phyloP scores from a whole-genome alignment of 2,329 filamentous ascomycete genomes.

The Fusarium multiceps region DNA sequence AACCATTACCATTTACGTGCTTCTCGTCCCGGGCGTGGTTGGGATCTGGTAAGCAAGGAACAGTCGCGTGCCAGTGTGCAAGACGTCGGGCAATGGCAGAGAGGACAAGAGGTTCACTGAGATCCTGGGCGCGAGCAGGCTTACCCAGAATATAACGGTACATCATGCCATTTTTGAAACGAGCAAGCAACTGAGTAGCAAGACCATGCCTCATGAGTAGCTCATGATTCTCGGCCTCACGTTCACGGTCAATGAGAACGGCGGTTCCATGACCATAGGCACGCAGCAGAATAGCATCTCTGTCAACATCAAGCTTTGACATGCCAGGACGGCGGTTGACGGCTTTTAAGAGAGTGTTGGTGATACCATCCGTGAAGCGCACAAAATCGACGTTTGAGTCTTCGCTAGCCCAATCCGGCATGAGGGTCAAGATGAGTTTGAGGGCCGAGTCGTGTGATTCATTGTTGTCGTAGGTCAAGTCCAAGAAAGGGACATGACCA shows the following conservation, averaged over 20 bases:
- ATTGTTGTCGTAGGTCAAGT: slow-evolving; percentile 80
- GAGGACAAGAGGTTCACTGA: slow-evolving; percentile 81
- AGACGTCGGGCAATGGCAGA: slow-evolving; percentile 84
- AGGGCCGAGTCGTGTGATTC: slow-evolving; percentile 84
- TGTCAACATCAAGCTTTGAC: slow-evolving; percentile 79
- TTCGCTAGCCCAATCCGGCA: slow-evolving; percentile 82
- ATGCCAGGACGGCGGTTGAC: slow-evolving; percentile 74
- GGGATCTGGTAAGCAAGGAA: slow-evolving; percentile 65
- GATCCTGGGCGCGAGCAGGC: slow-evolving; percentile 82
- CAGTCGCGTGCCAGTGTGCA: slow-evolving; percentile 90
- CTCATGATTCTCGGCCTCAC: slow-evolving; percentile 83
- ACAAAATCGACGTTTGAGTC: slow-evolving; percentile 84
- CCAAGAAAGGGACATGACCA: slow-evolving; percentile 70
- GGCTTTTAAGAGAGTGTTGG: slow-evolving; percentile 90
- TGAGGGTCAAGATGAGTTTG: slow-evolving; percentile 80
- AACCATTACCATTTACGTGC: slow-evolving; percentile 49
- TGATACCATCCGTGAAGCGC: slow-evolving; percentile 97
- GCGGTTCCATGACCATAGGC: slow-evolving; percentile 96
- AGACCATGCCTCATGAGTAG: slow-evolving; percentile 85
- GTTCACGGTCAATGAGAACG: slow-evolving; percentile 93
- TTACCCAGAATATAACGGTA: slow-evolving; percentile 90
- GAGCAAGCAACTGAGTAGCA: slow-evolving; percentile 86
- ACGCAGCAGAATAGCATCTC: slow-evolving; percentile 86
- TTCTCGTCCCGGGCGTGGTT: slow-evolving; percentile 32
- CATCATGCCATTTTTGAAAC: slow-evolving; percentile 95